Conservation (phyloP, 2,329 filamentous ascomycete genomes). For the Talaromyces funiculosus region DNA sequence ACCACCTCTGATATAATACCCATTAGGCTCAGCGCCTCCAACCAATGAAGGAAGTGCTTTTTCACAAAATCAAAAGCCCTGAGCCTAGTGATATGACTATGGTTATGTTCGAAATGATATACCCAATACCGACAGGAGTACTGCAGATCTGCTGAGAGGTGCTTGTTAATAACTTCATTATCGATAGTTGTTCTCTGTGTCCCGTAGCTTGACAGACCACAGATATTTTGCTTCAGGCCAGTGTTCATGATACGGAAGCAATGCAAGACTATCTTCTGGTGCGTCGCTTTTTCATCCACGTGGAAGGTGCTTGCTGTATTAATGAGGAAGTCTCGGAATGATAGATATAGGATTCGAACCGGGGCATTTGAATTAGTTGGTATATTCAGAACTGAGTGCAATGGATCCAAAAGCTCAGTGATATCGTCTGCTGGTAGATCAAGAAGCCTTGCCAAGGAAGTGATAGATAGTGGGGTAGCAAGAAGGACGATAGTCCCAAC, state of each 20-base stretch:
- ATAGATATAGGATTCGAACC: slow-evolving; percentile 23
- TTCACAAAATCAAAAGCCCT: slow-evolving; percentile 18
- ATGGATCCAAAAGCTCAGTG: not conserved
- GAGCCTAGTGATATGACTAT: slow-evolving; percentile 1
- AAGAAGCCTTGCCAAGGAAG: slow-evolving; percentile 16
- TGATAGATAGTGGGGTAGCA: slow-evolving; percentile 18
- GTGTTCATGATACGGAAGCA: slow-evolving; percentile 22
- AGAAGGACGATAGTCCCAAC: slow-evolving; percentile 22
- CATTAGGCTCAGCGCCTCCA: slow-evolving; percentile 25
- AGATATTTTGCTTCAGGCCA: slow-evolving; percentile 18
- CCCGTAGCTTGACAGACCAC: slow-evolving; percentile 9
- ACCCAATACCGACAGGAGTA: slow-evolving; percentile 27
- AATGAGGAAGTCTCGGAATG: slow-evolving; percentile 30
- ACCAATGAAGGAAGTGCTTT: slow-evolving; percentile 23
- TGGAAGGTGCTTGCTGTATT: slow-evolving; percentile 20
- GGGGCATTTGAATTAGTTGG: slow-evolving; percentile 1
- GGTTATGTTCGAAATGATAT: slow-evolving; percentile 20
- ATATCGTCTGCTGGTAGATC: slow-evolving; percentile 9
- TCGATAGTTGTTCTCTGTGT: slow-evolving; percentile 13
- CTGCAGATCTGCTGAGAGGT: slow-evolving; percentile 19
- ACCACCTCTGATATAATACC: slow-evolving; percentile 15
- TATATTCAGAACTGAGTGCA: not conserved
- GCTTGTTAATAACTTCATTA: slow-evolving; percentile 11
- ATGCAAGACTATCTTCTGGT: slow-evolving; percentile 22
- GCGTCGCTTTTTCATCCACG: slow-evolving; percentile 27